phyloP scores from a whole-genome alignment of 768 basidiomycete species.

The Tylopilus intermedius region DNA sequence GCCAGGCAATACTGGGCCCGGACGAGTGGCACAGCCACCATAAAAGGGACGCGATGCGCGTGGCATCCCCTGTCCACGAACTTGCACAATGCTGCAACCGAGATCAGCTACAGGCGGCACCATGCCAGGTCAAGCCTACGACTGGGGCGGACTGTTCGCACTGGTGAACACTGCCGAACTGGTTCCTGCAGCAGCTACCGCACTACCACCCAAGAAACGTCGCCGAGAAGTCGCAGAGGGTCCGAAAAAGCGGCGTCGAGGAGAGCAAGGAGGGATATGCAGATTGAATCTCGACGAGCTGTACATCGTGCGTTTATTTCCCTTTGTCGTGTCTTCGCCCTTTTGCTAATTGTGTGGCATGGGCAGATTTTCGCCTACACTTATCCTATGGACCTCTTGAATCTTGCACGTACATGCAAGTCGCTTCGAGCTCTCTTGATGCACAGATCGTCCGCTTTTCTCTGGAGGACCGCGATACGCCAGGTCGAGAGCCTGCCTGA shows the following conservation, averaged over 20 bases:
- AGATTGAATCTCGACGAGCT: conserved; percentile 21
- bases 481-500: conserved; percentile 37
- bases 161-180: background rate
- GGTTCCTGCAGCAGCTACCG: background rate
- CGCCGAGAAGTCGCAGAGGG: background rate
- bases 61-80: conserved; percentile 31
- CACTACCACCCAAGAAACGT: conserved; percentile 2
- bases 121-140: background rate
- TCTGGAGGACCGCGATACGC: conserved; percentile 27
- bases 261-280: conserved; percentile 4
- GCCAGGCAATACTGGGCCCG: background rate
- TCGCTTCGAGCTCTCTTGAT: conserved; percentile 37
- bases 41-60: conserved; percentile 10
- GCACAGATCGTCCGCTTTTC: conserved; percentile 23
- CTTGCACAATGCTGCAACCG: conserved; percentile 5
- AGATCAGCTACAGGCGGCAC: background rate
- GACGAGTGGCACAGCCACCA: conserved; percentile 13
- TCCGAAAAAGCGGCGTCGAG: conserved; percentile 9
- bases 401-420: conserved; percentile 40
- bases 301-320: conserved; percentile 12
- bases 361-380: conserved; percentile 38
- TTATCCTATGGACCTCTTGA: conserved; percentile 30
- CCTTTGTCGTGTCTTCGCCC: background rate
- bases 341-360: background rate
- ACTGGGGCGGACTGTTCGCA: background rate